A percentile compares a stretch with the other conserved stretches of the same genome.
phyloP scores from a whole-genome alignment of 2,329 filamentous ascomycete genomes.

The Diaporthe amygdali region DNA sequence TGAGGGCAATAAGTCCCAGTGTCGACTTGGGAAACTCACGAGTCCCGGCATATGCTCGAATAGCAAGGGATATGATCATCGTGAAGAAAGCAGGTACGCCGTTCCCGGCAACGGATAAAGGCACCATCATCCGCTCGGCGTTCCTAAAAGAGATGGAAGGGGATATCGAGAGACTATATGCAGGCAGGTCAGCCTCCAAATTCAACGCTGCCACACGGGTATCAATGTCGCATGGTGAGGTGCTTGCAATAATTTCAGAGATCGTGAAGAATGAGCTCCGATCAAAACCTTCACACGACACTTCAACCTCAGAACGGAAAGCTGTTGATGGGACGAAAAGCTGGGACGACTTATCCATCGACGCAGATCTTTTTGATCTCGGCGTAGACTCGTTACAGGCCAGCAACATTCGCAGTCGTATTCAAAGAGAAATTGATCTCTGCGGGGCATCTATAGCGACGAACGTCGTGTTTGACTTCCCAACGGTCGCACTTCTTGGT shows the following conservation, averaged over 20 bases:
- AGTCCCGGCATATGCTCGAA: conserved; percentile 5
- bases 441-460: background rate
- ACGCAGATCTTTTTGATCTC: conserved; percentile 5
- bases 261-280: background rate
- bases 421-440: background rate
- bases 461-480: conserved; percentile 14
- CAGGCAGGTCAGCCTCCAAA: background rate
- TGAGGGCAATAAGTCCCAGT: background rate
- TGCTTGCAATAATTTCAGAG: background rate
- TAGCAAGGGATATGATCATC: conserved; percentile 4
- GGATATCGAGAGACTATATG: background rate
- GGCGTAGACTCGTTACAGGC: conserved; percentile 7
- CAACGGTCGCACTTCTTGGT: background rate
- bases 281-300: background rate
- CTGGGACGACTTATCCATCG: background rate
- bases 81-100: conserved; percentile 2
- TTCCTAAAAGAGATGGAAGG: background rate
- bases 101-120: conserved; percentile 3
- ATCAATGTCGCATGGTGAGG: background rate
- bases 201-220: too few species aligned
- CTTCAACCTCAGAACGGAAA: background rate
- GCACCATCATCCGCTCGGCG: background rate
- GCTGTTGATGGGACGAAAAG: background rate
- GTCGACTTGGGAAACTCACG: conserved; percentile 2
- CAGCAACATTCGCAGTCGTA: conserved; percentile 5